A percentile compares a stretch with the other conserved stretches of the same genome.
Evolutionary conservation across 306 rosid species (phyloP).

Genomic region (Fragaria vesca): DNA sequence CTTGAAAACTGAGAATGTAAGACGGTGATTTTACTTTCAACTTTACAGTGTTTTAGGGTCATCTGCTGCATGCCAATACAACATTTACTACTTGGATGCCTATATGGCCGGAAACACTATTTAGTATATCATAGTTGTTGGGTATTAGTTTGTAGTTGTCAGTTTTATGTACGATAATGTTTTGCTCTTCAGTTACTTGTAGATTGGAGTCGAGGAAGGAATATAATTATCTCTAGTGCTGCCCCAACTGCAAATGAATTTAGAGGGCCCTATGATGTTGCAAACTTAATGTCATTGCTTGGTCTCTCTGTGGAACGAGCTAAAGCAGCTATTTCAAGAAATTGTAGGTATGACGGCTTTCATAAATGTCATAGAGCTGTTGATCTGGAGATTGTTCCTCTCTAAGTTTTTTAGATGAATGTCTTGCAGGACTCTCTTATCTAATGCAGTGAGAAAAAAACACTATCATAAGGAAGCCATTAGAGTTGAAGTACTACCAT

Average conservation of each 20-base stretch:
- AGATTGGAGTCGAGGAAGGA: slow-evolving; percentile 84
- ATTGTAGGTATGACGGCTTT: slow-evolving; percentile 64
- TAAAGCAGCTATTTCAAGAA: slow-evolving; percentile 76
- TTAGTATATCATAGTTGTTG: not conserved
- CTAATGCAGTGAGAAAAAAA: slow-evolving; percentile 72
- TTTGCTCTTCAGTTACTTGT: slow-evolving; percentile 57
- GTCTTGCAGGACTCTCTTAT: slow-evolving; percentile 62
- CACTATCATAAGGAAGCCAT: slow-evolving; percentile 69
- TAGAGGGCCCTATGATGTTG: slow-evolving; percentile 91
- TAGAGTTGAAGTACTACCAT: slow-evolving; percentile 58
- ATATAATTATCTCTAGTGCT: slow-evolving; percentile 70
- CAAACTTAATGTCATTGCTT: slow-evolving; percentile 69
- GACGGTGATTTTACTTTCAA: not conserved
- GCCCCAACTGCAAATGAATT: slow-evolving; percentile 69
- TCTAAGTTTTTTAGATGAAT: slow-evolving; percentile 10
- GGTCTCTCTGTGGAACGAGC: slow-evolving; percentile 76
- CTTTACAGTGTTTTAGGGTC: not conserved
- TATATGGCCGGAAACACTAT: not conserved
- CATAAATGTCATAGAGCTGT: slow-evolving; percentile 15
- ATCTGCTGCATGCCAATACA: not conserved
- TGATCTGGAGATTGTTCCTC: slow-evolving; percentile 16
- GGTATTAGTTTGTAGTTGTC: not conserved
- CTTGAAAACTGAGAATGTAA: not conserved
- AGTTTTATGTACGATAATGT: slow-evolving; percentile 1
- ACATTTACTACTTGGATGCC: not conserved